Evolutionary conservation across 106 monocot species (phyloP).

Genomic region (Acanthochlamys bracteata): DNA sequence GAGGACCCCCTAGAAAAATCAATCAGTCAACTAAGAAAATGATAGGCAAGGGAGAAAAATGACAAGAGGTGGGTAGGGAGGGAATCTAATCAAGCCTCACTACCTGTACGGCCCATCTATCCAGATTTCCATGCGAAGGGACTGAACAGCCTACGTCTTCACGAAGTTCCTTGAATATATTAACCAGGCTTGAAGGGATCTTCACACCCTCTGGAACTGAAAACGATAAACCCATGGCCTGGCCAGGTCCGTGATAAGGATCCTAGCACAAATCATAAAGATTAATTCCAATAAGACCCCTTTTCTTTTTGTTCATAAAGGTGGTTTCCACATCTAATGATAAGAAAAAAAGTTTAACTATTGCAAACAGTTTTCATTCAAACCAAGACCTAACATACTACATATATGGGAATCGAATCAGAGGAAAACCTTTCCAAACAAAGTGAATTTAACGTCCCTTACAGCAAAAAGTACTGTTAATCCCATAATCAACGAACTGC

Average conservation of each 20-base stretch:
- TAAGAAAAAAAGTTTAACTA: too few relatives aligned
- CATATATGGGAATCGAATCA: too few relatives aligned
- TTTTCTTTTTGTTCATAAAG: background rate
- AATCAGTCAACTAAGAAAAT: background rate
- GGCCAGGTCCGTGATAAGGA: constrained; percentile 95
- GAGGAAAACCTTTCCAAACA: too few relatives aligned
- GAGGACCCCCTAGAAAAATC: constrained; percentile 67
- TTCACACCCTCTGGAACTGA: constrained; percentile 79
- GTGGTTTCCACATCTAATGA: too few relatives aligned
- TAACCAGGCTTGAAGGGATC: constrained; percentile 72
- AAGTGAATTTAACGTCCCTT: too few relatives aligned
- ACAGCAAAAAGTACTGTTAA: too few relatives aligned
- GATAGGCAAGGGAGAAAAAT: background rate
- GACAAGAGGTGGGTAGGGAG: background rate
- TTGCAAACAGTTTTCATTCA: too few relatives aligned
- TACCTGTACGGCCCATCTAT: constrained; percentile 91
- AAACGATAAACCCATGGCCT: constrained; percentile 93
- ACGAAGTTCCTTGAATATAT: constrained; percentile 94
- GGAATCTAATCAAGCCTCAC: background rate
- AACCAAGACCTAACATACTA: too few relatives aligned
- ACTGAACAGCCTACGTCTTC: constrained; percentile 73
- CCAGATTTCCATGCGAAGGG: constrained; percentile 87
- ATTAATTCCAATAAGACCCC: background rate
- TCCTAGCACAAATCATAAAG: constrained; percentile 31
- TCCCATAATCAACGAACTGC: too few relatives aligned